Conservation (phyloP, 257 asterid species). For the Lycium barbarum region DNA sequence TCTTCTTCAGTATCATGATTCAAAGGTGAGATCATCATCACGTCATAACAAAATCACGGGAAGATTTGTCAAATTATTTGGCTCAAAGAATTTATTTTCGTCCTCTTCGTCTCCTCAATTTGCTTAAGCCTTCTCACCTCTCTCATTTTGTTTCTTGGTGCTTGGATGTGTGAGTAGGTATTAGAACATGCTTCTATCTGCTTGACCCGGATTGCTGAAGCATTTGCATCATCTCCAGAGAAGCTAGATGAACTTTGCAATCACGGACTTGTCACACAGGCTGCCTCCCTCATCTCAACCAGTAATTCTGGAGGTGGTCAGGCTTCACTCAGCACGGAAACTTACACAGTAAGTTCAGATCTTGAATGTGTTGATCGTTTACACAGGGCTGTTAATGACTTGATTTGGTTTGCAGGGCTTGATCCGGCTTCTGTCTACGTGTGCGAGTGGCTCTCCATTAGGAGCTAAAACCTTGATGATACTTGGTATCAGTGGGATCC, state of each 20-base stretch:
- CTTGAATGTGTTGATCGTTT: slow-evolving; percentile 20
- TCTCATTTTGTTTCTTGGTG: slow-evolving; percentile 9
- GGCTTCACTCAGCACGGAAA: slow-evolving; percentile 85
- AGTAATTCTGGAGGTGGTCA: slow-evolving; percentile 92
- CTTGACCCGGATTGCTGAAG: slow-evolving; percentile 96
- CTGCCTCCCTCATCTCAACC: slow-evolving; percentile 85
- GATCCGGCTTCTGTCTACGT: slow-evolving; percentile 88
- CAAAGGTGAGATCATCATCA: slow-evolving; percentile 65
- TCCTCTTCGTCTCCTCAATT: neutral
- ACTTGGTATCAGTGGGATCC: slow-evolving; percentile 92
- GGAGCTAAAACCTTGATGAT: slow-evolving; percentile 87
- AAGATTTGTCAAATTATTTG: neutral
- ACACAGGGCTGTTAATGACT: slow-evolving; percentile 39
- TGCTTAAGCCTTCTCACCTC: neutral
- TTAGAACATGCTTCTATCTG: slow-evolving; percentile 94
- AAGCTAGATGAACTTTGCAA: slow-evolving; percentile 94
- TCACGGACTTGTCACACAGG: slow-evolving; percentile 94
- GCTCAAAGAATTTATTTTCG: neutral
- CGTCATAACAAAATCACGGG: neutral
- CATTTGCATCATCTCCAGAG: slow-evolving; percentile 91
- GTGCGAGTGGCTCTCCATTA: slow-evolving; percentile 88
- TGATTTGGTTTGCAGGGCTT: slow-evolving; percentile 69
- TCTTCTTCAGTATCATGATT: slow-evolving; percentile 96
- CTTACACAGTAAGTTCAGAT: slow-evolving; percentile 72
- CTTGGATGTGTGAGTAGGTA: slow-evolving; percentile 56